A percentile compares a stretch with the other conserved stretches of the same genome.
phyloP scores from a whole-genome alignment of 805 yeast species.

The Grigorovia humatica region DNA sequence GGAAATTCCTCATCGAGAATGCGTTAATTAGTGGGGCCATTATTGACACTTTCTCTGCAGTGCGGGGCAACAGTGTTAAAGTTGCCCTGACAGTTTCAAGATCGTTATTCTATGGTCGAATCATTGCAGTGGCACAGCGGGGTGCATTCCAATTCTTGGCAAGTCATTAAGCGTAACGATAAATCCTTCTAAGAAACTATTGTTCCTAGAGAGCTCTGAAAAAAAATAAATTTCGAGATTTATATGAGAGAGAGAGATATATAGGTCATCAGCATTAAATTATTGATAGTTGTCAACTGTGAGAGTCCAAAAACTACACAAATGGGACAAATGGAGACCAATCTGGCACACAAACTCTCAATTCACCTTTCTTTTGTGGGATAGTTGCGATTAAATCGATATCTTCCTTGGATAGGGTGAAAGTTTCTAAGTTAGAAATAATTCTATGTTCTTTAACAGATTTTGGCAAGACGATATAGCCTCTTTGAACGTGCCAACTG shows the following conservation, averaged over 20 bases:
- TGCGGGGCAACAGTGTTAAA: neutral
- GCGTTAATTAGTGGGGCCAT: neutral
- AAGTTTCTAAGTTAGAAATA: slow-evolving; percentile 26
- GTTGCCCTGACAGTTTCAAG: neutral
- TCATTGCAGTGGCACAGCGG: too few species aligned
- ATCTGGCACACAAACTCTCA: slow-evolving; percentile 24
- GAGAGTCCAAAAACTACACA: neutral
- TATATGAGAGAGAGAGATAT: too few species aligned
- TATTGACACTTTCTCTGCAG: neutral
- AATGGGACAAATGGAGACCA: slow-evolving; percentile 15
- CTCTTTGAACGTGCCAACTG: slow-evolving; percentile 52
- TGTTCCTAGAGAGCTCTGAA: too few species aligned
- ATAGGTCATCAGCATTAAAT: neutral
- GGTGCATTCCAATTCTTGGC: too few species aligned
- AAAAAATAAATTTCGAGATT: too few species aligned
- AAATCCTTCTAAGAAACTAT: too few species aligned
- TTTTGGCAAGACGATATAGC: slow-evolving; percentile 43
- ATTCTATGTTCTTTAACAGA: slow-evolving; percentile 38
- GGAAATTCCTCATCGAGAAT: neutral
- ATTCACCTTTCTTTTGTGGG: slow-evolving; percentile 22
- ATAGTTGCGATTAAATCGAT: slow-evolving; percentile 23
- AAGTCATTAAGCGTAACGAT: too few species aligned
- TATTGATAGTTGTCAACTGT: neutral
- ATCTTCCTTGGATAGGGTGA: slow-evolving; percentile 30
- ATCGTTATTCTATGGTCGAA: too few species aligned